A percentile compares a stretch with the other conserved stretches of the same genome.
Conservation (phyloP, 2,329 filamentous ascomycete genomes). For the Nothophoma quercina region DNA sequence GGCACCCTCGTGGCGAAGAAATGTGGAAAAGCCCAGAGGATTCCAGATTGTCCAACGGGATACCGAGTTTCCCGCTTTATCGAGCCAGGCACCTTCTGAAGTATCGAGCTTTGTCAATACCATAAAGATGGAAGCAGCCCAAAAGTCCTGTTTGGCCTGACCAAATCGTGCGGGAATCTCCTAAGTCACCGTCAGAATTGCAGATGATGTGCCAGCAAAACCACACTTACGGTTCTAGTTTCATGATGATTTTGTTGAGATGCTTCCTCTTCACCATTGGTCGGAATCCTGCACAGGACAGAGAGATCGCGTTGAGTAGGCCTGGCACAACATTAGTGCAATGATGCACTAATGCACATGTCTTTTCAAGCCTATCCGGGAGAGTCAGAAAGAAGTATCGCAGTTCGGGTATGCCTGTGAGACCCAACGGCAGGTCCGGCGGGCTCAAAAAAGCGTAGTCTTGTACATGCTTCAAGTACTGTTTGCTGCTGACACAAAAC, state of each 20-base stretch:
- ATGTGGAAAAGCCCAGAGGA: not conserved
- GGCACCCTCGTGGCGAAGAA: not conserved
- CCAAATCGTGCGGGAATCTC: not conserved
- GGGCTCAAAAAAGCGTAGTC: not conserved
- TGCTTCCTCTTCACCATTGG: not conserved
- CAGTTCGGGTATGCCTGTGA: not conserved
- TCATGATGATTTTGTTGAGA: not conserved
- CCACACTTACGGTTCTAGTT: not conserved
- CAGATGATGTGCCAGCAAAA: too few relatives aligned
- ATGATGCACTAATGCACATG: not conserved
- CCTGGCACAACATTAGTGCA: not conserved
- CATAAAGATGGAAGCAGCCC: not conserved
- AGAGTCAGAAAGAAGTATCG: not conserved
- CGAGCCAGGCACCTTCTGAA: not conserved
- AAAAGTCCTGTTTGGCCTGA: not conserved
- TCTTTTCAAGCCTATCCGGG: not conserved
- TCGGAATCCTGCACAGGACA: not conserved
- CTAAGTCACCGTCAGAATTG: not conserved
- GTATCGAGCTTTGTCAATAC: not conserved
- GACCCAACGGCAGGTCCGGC: not conserved
- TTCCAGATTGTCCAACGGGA: not conserved
- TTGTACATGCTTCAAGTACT: not conserved
- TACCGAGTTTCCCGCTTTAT: not conserved
- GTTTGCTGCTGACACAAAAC: not conserved
- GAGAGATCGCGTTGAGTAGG: not conserved